These are phyloP conservation scores for Corymbia maculata DNA, from an alignment of 345 rosid genomes.

Conservation along the genomic window DNA sequence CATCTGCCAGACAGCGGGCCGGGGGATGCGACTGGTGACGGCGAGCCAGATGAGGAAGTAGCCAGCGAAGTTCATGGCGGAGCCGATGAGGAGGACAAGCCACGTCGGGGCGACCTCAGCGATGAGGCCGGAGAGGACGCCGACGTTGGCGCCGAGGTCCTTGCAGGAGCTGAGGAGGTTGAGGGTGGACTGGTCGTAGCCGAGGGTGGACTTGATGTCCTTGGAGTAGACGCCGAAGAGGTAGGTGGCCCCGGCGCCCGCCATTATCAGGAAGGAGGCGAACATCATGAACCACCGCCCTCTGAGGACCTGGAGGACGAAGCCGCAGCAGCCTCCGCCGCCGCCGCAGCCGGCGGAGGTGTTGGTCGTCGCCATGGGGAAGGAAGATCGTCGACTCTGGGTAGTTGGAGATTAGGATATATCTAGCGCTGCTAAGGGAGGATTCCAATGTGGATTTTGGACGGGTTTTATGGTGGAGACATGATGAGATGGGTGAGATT, in stretches of 20 bases:
- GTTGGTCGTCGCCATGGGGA: neutral
- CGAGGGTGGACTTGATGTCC: slow-evolving; percentile 7
- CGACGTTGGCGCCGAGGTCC: slow-evolving; percentile 15
- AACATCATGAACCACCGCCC: slow-evolving; percentile 13
- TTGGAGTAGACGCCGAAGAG: slow-evolving; percentile 9
- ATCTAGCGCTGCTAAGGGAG: neutral
- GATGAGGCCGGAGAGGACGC: slow-evolving; percentile 11
- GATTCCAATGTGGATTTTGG: neutral
- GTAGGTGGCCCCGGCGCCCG: slow-evolving; percentile 5
- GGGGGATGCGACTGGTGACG: neutral
- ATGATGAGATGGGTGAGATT: neutral
- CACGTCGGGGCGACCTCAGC: slow-evolving; percentile 8
- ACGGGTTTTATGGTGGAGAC: neutral
- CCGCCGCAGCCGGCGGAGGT: neutral
- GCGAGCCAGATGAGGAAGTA: slow-evolving; percentile 15
- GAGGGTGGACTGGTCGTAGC: slow-evolving; percentile 13
- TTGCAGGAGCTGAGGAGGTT: slow-evolving; percentile 4
- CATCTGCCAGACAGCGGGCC: slow-evolving; percentile 4
- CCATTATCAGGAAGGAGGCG: slow-evolving; percentile 7
- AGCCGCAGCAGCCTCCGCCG: neutral
- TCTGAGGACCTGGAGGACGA: neutral
- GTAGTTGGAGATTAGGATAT: neutral
- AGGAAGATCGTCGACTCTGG: neutral
- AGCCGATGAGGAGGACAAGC: slow-evolving; percentile 6
- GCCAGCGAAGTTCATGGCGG: slow-evolving; percentile 7